Evolutionary conservation across 257 asterid species (phyloP).

Genomic region (Nicotiana knightiana): DNA sequence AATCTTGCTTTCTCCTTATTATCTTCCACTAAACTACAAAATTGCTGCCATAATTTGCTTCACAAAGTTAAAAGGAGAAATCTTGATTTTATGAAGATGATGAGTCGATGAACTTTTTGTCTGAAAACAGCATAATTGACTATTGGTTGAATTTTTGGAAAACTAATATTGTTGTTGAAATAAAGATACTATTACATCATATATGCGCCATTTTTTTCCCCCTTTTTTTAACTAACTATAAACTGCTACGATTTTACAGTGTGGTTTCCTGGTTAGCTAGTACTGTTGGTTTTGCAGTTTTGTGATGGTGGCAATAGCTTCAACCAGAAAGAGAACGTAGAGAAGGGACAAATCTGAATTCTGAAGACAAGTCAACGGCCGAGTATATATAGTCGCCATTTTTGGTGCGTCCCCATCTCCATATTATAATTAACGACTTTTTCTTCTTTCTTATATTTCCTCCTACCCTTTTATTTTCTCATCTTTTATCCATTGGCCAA

Average conservation of each 20-base stretch:
- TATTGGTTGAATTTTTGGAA: not conserved
- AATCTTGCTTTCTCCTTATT: constrained; percentile 10
- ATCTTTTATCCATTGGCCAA: too few relatives aligned
- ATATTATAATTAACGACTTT: too few relatives aligned
- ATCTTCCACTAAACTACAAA: not conserved
- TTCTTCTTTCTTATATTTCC: too few relatives aligned
- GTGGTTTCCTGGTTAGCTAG: not conserved
- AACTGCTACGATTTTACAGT: not conserved
- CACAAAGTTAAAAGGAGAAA: not conserved
- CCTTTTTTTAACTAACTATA: not conserved
- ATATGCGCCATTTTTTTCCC: not conserved
- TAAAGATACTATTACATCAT: not conserved
- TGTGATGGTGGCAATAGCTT: not conserved
- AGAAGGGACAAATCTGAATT: not conserved
- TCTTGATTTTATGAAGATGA: not conserved
- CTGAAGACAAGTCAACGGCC: not conserved
- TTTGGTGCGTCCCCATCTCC: too few relatives aligned
- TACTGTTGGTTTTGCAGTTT: not conserved
- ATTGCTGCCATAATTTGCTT: not conserved
- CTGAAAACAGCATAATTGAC: not conserved
- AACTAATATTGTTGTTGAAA: not conserved
- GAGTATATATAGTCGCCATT: not conserved
- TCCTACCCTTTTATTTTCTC: too few relatives aligned
- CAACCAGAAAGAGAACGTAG: not conserved
- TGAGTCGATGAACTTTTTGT: not conserved